A percentile compares a stretch with the other conserved stretches of the same genome.
Evolutionary conservation across 2,329 filamentous ascomycete species (phyloP).

Genomic region (Verticillium klebahnii): DNA sequence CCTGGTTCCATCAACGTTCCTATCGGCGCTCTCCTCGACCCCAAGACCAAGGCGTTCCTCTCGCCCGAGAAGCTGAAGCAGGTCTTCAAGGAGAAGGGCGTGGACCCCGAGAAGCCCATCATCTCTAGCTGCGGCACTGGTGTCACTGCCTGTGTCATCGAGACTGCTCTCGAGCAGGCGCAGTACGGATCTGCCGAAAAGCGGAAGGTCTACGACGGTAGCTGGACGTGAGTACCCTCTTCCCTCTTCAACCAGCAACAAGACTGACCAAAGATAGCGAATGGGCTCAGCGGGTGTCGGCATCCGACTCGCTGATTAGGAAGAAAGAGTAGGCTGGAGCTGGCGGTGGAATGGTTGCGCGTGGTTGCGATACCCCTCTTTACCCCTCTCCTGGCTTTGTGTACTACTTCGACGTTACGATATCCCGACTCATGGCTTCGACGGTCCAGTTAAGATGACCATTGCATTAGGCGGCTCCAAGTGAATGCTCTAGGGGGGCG

Average conservation of each 20-base stretch:
- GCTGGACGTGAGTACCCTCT: conserved; percentile 77
- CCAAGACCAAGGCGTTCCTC: conserved; percentile 74
- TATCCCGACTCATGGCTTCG: conserved; percentile 10
- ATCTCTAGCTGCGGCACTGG: conserved; percentile 90
- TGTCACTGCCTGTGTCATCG: conserved; percentile 87
- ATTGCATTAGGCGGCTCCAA: neutral
- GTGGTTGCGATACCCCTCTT: conserved; percentile 15
- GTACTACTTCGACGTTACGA: conserved; percentile 9
- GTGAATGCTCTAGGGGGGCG: neutral
- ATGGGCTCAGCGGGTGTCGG: conserved; percentile 62
- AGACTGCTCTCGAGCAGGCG: conserved; percentile 78
- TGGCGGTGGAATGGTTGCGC: conserved; percentile 4
- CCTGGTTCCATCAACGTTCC: conserved; percentile 83
- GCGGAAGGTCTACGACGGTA: conserved; percentile 85
- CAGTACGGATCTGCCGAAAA: conserved; percentile 64
- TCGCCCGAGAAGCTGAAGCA: conserved; percentile 66
- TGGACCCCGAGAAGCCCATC: conserved; percentile 76
- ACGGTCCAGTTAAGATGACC: conserved; percentile 2
- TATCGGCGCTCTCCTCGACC: conserved; percentile 74
- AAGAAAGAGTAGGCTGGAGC: conserved; percentile 36
- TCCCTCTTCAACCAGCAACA: neutral
- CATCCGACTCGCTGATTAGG: conserved; percentile 57
- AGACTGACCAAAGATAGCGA: conserved; percentile 40
- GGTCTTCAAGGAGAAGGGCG: conserved; percentile 73
- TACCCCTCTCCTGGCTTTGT: conserved; percentile 12